These are phyloP conservation scores for Penicillium rolfsii DNA, from an alignment of 2,329 filamentous ascomycete species.

Conservation along the genomic window DNA sequence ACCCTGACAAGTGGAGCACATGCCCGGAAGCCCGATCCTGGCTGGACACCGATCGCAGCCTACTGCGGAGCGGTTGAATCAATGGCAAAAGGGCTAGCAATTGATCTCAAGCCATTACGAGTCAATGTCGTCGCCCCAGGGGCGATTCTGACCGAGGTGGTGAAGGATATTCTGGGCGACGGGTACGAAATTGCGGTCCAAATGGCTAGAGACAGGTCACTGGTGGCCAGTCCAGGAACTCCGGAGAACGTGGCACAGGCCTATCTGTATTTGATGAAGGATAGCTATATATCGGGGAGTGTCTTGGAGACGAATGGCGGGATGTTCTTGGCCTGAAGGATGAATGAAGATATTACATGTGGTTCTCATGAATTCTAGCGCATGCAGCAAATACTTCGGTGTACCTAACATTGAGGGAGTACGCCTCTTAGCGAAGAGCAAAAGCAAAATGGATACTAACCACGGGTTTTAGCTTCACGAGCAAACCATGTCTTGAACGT, in stretches of 20 bases:
- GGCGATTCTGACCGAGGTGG: not conserved
- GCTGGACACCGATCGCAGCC: not conserved
- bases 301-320: not conserved
- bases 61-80: not conserved
- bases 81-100: not conserved
- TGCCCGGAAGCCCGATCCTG: not conserved
- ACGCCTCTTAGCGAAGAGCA: too few relatives aligned
- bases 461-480: too few relatives aligned
- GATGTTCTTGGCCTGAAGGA: not conserved
- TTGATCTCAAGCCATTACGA: not conserved
- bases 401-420: too few relatives aligned
- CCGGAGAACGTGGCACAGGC: not conserved
- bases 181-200: not conserved
- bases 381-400: too few relatives aligned
- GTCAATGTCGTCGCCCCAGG: not conserved
- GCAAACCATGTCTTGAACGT: too few relatives aligned
- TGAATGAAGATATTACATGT: too few relatives aligned
- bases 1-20: not conserved
- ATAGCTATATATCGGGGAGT: not conserved
- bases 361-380: too few relatives aligned
- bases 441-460: too few relatives aligned
- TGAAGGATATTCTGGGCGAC: not conserved
- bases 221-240: not conserved
- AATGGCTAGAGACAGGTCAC: not conserved
- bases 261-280: constrained; percentile 1